Conservation (phyloP, 2,329 filamentous ascomycete genomes). For the Biscogniauxia mediterranea region DNA sequence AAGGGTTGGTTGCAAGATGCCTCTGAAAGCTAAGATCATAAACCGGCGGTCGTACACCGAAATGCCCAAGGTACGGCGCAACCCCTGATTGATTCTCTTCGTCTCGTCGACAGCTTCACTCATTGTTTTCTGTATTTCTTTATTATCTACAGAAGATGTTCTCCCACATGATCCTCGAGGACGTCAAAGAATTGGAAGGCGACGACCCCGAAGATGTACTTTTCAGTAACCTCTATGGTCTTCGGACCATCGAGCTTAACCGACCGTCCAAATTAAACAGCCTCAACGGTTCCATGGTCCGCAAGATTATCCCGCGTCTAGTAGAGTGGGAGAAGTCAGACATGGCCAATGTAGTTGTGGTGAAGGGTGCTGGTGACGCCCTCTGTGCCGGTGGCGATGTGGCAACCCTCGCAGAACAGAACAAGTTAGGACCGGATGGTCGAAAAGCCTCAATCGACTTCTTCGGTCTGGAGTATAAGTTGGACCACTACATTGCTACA, state of each 20-base stretch:
- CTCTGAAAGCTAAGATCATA: slow-evolving; percentile 73
- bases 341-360: slow-evolving; percentile 85
- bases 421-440: slow-evolving; percentile 65
- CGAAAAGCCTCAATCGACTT: slow-evolving; percentile 76
- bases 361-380: slow-evolving; percentile 85
- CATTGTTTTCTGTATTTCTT: slow-evolving; percentile 9
- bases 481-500: slow-evolving; percentile 93
- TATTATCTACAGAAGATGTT: slow-evolving; percentile 36
- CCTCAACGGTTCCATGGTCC: slow-evolving; percentile 89
- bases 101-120: slow-evolving; percentile 1
- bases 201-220: slow-evolving; percentile 89
- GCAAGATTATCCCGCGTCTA: slow-evolving; percentile 87
- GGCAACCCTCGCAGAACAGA: slow-evolving; percentile 70
- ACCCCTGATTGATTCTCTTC: background rate
- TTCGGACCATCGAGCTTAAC: slow-evolving; percentile 92
- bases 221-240: slow-evolving; percentile 84
- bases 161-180: slow-evolving; percentile 25
- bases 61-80: slow-evolving; percentile 46
- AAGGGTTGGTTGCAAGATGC: slow-evolving; percentile 60
- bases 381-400: slow-evolving; percentile 96
- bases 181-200: slow-evolving; percentile 55
- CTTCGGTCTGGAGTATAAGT: slow-evolving; percentile 92
- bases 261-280: slow-evolving; percentile 89
- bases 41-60: slow-evolving; percentile 54
- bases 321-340: slow-evolving; percentile 95